Evolutionary conservation across 2,329 filamentous ascomycete genomes (phyloP).

Genomic region (Parafenestella ontariensis): DNA sequence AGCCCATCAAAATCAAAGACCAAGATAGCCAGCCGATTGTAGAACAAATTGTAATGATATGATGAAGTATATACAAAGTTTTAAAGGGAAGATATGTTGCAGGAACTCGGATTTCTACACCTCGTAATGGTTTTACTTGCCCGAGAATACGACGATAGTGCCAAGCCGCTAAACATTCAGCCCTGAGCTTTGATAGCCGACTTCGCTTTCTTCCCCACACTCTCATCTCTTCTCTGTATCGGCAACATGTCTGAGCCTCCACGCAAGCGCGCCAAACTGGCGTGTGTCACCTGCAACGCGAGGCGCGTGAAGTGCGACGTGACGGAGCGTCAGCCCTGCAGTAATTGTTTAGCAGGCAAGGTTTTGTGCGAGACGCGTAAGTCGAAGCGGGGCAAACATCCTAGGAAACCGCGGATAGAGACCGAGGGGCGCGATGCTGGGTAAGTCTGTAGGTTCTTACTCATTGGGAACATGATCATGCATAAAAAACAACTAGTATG

Average conservation of each 20-base stretch:
- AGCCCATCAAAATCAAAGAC: no score
- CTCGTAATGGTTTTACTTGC: not conserved
- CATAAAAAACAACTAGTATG: not conserved
- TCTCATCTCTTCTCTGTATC: slow-evolving; percentile 10
- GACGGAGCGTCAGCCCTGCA: slow-evolving; percentile 53
- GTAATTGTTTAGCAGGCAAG: slow-evolving; percentile 50
- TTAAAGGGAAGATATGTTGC: not conserved
- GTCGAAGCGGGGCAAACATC: slow-evolving; percentile 54
- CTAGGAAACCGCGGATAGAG: slow-evolving; percentile 29
- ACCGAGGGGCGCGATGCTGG: slow-evolving; percentile 15
- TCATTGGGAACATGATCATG: not conserved
- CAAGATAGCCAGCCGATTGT: no score
- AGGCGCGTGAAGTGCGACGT: slow-evolving; percentile 57
- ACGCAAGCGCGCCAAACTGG: slow-evolving; percentile 50
- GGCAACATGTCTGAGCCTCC: slow-evolving; percentile 28
- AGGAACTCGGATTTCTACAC: not conserved
- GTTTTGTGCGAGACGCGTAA: slow-evolving; percentile 52
- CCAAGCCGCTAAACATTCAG: slow-evolving; percentile 16
- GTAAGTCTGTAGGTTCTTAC: slow-evolving; percentile 16
- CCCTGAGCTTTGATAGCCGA: slow-evolving; percentile 29
- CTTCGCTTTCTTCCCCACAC: slow-evolving; percentile 25
- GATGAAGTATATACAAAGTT: no score
- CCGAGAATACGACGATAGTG: slow-evolving; percentile 2
- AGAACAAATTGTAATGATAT: no score
- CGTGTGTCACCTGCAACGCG: slow-evolving; percentile 55